Conservation (phyloP, 2,329 filamentous ascomycete species). For the Cytospora mali region DNA sequence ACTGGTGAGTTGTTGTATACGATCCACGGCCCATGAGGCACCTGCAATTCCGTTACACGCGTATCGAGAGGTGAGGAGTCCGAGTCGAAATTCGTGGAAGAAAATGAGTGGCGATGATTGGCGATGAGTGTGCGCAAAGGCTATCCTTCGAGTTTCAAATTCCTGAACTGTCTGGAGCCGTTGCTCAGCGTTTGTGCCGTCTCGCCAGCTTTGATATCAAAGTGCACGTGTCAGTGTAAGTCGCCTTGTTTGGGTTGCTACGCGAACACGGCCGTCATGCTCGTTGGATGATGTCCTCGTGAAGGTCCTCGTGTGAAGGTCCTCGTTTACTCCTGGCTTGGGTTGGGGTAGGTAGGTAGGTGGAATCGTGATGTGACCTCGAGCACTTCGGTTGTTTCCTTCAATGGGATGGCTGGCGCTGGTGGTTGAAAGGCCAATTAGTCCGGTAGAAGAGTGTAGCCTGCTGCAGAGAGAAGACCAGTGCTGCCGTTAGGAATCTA, state of each 20-base stretch:
- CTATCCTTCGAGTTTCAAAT: background rate
- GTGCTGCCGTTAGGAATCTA: slow-evolving; percentile 13
- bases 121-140: background rate
- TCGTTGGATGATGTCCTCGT: slow-evolving; percentile 11
- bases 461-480: slow-evolving; percentile 11
- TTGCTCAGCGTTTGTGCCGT: background rate
- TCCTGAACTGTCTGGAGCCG: background rate
- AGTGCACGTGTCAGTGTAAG: slow-evolving; percentile 2
- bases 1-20: slow-evolving; percentile 5
- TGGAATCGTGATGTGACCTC: background rate
- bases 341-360: background rate
- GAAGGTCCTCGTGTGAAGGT: slow-evolving; percentile 1
- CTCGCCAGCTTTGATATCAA: background rate
- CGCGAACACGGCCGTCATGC: slow-evolving; percentile 10
- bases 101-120: background rate
- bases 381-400: slow-evolving; percentile 2
- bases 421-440: background rate
- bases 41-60: background rate
- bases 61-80: background rate
- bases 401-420: background rate
- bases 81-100: background rate
- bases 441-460: slow-evolving; percentile 2
- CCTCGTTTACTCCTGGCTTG: background rate
- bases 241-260: slow-evolving; percentile 11
- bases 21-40: slow-evolving; percentile 23